Conservation (phyloP, 192 early-diverging fungal species). For the Coemansia sp. region DNA sequence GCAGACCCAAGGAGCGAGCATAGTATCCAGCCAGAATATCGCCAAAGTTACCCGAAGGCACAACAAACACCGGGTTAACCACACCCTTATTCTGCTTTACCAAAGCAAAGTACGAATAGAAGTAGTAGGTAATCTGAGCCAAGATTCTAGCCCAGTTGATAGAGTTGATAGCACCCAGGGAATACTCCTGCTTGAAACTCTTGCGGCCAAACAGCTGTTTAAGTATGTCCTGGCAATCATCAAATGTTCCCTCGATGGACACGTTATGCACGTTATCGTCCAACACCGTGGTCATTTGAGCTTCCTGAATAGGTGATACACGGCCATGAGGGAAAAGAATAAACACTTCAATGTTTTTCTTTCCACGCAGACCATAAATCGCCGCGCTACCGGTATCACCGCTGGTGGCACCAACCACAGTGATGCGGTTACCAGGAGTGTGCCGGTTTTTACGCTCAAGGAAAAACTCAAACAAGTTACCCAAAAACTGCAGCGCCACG, state of each 20-base stretch:
- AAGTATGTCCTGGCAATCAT: constrained; percentile 96
- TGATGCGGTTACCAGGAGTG: constrained; percentile 55
- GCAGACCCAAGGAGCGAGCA: constrained; percentile 88
- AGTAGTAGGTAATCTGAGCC: constrained; percentile 95
- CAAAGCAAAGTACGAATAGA: constrained; percentile 81
- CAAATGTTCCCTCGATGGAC: constrained; percentile 92
- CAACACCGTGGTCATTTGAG: constrained; percentile 96
- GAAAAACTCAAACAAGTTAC: constrained; percentile 98
- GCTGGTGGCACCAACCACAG: constrained; percentile 92
- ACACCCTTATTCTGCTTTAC: constrained; percentile 24
- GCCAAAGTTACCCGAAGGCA: constrained; percentile 99
- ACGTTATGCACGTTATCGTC: constrained; percentile 93
- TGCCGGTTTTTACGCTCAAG: constrained; percentile 66
- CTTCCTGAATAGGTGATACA: constrained; percentile 93
- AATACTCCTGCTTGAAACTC: constrained; percentile 68
- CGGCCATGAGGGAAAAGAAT: constrained; percentile 88
- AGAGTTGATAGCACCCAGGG: constrained; percentile 94
- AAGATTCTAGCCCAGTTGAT: constrained; percentile 99
- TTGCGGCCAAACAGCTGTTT: constrained; percentile 83
- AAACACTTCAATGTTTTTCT: constrained; percentile 89
- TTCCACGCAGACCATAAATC: constrained; percentile 92
- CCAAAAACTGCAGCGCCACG: constrained; percentile 93
- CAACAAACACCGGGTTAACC: constrained; percentile 59
- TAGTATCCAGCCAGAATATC: constrained; percentile 91
- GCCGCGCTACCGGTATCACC: constrained; percentile 98